phyloP scores from a whole-genome alignment of 139 green algal genomes.

The Zygnema cylindricum region DNA sequence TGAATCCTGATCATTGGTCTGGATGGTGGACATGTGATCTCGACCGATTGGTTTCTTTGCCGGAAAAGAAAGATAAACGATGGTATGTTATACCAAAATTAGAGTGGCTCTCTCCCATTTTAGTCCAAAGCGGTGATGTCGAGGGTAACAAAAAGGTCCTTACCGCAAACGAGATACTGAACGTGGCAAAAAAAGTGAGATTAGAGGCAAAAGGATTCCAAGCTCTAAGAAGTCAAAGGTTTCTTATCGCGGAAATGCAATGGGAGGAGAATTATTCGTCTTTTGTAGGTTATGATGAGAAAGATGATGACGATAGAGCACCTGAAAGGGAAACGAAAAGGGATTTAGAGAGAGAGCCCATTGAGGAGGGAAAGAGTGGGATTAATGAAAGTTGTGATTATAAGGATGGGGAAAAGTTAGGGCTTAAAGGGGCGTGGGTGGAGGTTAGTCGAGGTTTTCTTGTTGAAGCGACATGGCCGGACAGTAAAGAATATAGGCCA shows the following conservation, averaged over 20 bases:
- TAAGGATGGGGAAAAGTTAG: too few species aligned
- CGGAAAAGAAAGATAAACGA: not conserved
- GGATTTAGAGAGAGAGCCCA: too few species aligned
- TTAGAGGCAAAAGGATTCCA: not conserved
- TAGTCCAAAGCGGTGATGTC: not conserved
- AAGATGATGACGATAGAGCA: too few species aligned
- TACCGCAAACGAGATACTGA: not conserved
- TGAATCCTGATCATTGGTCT: slow-evolving; percentile 28
- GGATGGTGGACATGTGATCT: slow-evolving; percentile 48
- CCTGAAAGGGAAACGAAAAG: too few species aligned
- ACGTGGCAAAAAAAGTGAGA: not conserved
- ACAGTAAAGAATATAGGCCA: not conserved
- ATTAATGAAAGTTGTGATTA: too few species aligned
- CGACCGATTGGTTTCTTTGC: not conserved
- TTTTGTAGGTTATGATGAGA: too few species aligned
- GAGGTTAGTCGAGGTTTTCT: slow-evolving; percentile 17
- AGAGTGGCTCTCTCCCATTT: slow-evolving; percentile 36
- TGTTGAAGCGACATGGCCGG: slow-evolving; percentile 4
- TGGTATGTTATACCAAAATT: slow-evolving; percentile 43
- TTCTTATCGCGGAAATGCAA: not conserved
- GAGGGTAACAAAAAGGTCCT: not conserved
- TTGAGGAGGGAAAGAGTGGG: too few species aligned
- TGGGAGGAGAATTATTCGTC: not conserved
- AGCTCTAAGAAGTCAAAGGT: not conserved
- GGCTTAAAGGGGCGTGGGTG: slow-evolving; percentile 2